Conservation (phyloP, 306 rosid species). For the Lupinus albus region DNA sequence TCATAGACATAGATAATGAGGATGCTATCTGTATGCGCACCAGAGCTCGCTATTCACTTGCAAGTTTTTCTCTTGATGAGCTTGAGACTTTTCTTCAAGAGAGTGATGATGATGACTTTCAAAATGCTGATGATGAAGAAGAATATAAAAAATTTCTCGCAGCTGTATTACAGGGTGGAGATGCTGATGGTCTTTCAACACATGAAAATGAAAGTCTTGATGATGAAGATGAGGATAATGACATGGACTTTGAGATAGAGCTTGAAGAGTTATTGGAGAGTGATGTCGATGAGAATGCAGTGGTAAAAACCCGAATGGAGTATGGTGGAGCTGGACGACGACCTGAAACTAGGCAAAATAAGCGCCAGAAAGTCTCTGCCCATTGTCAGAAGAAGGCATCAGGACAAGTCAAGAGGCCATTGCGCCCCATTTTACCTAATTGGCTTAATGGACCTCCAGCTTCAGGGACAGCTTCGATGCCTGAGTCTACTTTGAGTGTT, state of each 20-base stretch:
- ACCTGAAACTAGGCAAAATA: slow-evolving; percentile 88
- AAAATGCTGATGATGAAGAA: slow-evolving; percentile 84
- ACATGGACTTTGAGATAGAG: slow-evolving; percentile 94
- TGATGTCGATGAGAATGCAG: slow-evolving; percentile 64
- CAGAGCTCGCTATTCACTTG: slow-evolving; percentile 91
- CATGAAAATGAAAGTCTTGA: slow-evolving; percentile 70
- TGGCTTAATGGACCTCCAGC: slow-evolving; percentile 52
- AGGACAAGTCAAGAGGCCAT: slow-evolving; percentile 65
- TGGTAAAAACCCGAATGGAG: slow-evolving; percentile 44
- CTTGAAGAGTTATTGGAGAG: slow-evolving; percentile 94
- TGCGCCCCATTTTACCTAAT: slow-evolving; percentile 85
- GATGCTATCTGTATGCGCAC: slow-evolving; percentile 94
- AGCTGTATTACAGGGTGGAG: slow-evolving; percentile 76
- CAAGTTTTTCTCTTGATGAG: slow-evolving; percentile 87
- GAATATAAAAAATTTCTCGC: slow-evolving; percentile 91
- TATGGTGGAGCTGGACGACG: slow-evolving; percentile 65
- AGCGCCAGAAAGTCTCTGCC: slow-evolving; percentile 54
- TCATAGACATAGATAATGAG: slow-evolving; percentile 57
- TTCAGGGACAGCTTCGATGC: slow-evolving; percentile 54
- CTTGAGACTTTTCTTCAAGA: slow-evolving; percentile 96
- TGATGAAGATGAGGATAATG: slow-evolving; percentile 92
- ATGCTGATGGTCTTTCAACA: slow-evolving; percentile 51
- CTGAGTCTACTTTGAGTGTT: slow-evolving; percentile 47
- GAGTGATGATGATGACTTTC: slow-evolving; percentile 90
- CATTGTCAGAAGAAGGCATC: slow-evolving; percentile 55